Percentiles rank a stretch among this genome's conserved stretches.
Conservation (phyloP, 176 grass and related monocot genomes). For the Oryza officinalis region DNA sequence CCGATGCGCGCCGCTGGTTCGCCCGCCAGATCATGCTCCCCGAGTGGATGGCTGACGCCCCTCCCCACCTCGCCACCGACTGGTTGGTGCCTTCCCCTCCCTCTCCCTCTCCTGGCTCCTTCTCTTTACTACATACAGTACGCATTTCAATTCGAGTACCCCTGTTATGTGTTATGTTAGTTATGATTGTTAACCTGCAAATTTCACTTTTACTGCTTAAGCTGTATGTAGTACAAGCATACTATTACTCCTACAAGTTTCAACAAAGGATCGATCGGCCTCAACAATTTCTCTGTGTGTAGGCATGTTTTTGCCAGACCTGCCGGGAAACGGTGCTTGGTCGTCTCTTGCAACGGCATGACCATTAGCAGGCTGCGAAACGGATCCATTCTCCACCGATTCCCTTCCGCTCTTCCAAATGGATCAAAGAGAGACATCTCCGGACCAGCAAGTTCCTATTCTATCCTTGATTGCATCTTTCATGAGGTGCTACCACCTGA, state of each 20-base stretch:
- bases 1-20: slow-evolving; percentile 75
- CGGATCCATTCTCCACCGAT: slow-evolving; percentile 79
- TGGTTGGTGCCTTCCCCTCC: slow-evolving; percentile 43
- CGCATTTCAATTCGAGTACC: neutral
- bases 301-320: slow-evolving; percentile 93
- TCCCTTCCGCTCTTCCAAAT: slow-evolving; percentile 87
- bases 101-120: too few relatives aligned
- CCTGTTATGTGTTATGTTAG: neutral
- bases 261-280: neutral
- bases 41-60: slow-evolving; percentile 93
- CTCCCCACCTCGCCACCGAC: slow-evolving; percentile 67
- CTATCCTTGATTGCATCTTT: slow-evolving; percentile 95
- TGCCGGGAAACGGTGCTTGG: slow-evolving; percentile 77
- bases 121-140: neutral
- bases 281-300: slow-evolving; percentile 17
- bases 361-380: slow-evolving; percentile 86
- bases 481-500: slow-evolving; percentile 59
- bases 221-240: neutral
- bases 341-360: slow-evolving; percentile 75
- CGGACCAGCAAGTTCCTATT: slow-evolving; percentile 79
- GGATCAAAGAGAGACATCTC: slow-evolving; percentile 78
- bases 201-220: neutral
- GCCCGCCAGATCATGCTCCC: slow-evolving; percentile 91
- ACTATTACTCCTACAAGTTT: neutral
- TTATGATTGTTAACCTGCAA: neutral